Conservation (phyloP, 2,329 filamentous ascomycete genomes). For the Colletotrichum destructivum region DNA sequence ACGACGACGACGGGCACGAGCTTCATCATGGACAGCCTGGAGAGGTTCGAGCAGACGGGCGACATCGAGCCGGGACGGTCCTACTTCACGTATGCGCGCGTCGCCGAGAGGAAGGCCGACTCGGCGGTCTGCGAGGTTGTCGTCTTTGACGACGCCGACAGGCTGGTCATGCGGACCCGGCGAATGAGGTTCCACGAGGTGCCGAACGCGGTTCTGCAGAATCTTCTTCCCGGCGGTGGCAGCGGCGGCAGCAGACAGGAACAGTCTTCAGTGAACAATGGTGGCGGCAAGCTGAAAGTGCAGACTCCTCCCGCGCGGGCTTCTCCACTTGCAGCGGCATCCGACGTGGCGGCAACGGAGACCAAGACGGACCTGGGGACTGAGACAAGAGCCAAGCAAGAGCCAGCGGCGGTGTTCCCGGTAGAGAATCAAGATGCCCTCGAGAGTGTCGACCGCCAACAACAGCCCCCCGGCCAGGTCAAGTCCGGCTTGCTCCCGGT, state of each 20-base stretch:
- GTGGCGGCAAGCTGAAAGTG: neutral
- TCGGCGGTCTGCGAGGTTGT: constrained; percentile 6
- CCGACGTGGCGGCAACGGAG: neutral
- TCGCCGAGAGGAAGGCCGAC: neutral
- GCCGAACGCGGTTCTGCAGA: neutral
- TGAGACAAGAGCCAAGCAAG: neutral
- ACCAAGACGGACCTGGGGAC: no score
- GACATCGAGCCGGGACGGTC: neutral
- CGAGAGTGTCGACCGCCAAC: neutral
- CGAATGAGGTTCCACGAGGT: constrained; percentile 21
- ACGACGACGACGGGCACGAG: neutral
- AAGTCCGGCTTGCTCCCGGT: neutral
- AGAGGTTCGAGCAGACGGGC: neutral
- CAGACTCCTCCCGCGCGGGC: neutral
- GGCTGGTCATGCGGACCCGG: neutral
- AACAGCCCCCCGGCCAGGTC: neutral
- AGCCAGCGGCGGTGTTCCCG: neutral
- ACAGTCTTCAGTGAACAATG: no score
- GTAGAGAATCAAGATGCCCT: neutral
- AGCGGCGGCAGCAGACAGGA: neutral
- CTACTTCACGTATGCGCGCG: constrained; percentile 5
- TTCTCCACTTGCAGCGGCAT: neutral
- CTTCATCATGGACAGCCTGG: constrained; percentile 25
- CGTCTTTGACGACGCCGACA: constrained; percentile 10
- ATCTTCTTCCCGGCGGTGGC: neutral